Evolutionary conservation across 116 monocot species (phyloP), one percentile per base, ranked within the genome.

Genomic region (Iris pallida): DNA sequence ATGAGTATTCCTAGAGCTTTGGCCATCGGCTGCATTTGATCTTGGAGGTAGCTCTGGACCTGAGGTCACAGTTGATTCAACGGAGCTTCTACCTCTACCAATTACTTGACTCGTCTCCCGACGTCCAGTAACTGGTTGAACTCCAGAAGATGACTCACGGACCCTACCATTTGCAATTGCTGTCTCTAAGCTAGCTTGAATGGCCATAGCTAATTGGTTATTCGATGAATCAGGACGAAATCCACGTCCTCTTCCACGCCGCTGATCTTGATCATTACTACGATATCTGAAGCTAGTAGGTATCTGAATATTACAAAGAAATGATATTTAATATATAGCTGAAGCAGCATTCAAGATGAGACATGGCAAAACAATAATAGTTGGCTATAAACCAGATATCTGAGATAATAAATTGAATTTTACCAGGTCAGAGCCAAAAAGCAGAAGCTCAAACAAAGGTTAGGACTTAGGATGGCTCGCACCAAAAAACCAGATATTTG

Each of bases 271-370:
- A 64, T 78, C 82, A 68, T 54, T 73, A 65, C 53, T 19, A 48
- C 87, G 76, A 78, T 80, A 97, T 67, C 78, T 83, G 18, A 97
- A 97, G 75, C 97, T 92, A 42, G 87, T 92, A 47, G 97, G 97
- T 77, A 97, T 86, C 92, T 97, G 66, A 68, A 66, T 2, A 70
- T 55, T 44, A 15, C 4, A 60, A 45, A 16, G 52, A 41, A 4
- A 16, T 13, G 13, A 51, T 19, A 16, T 45, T 8, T 18, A 17
- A 47, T 42, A 47, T 17, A 18, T 3, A 47, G 45, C 46, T 18
- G 47, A 30, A 30, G 30, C 30, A 30, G 30, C 30, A 30, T 30
- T 30, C 30, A 30, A 30, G 30, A 30, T 30, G 30, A 30, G 30
- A 30, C 30, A 30, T 30, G 30, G 30, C 30, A 30, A 30, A 30